Percentiles rank a stretch among this genome's conserved stretches.
phyloP scores from a whole-genome alignment of 768 basidiomycete species.

The Leucocoprinus sp. region DNA sequence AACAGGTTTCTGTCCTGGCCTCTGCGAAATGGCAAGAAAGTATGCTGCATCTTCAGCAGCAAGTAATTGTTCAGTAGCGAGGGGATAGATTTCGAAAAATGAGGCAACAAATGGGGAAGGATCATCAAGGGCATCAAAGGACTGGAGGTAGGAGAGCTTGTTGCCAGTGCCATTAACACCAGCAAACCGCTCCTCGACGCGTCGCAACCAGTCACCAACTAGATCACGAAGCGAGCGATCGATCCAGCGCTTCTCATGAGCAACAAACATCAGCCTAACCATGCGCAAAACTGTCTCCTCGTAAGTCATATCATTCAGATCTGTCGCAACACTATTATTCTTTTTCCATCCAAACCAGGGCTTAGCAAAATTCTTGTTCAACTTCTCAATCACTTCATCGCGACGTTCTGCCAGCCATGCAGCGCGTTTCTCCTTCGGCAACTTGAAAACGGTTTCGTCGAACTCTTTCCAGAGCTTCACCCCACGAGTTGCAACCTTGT shows the following conservation, averaged over 20 bases:
- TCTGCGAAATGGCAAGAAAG: conserved; percentile 93
- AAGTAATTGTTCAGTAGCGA: conserved; percentile 78
- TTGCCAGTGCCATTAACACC: conserved; percentile 68
- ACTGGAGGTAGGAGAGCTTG: conserved; percentile 80
- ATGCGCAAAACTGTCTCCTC: conserved; percentile 91
- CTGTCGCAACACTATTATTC: conserved; percentile 73
- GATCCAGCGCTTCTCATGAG: conserved; percentile 89
- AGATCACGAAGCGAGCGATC: conserved; percentile 87
- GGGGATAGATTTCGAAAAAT: conserved; percentile 83
- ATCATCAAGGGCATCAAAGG: conserved; percentile 77
- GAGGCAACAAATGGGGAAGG: conserved; percentile 66
- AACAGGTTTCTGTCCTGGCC: conserved; percentile 95
- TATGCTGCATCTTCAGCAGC: conserved; percentile 91
- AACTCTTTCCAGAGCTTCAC: conserved; percentile 99
- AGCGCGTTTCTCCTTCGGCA: conserved; percentile 91
- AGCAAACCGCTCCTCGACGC: conserved; percentile 92
- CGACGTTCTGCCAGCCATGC: conserved; percentile 83
- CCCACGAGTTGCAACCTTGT: conserved; percentile 95
- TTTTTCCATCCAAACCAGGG: conserved; percentile 98
- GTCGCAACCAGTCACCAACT: conserved; percentile 93
- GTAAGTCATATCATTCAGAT: conserved; percentile 96
- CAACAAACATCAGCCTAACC: conserved; percentile 90
- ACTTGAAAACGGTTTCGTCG: conserved; percentile 90
- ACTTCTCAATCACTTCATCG: conserved; percentile 81
- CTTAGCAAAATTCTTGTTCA: conserved; percentile 95